Evolutionary conservation across 2,329 filamentous ascomycete species (phyloP), one percentile per base, ranked within the genome.

Genomic region (Didymella arachidicola): DNA sequence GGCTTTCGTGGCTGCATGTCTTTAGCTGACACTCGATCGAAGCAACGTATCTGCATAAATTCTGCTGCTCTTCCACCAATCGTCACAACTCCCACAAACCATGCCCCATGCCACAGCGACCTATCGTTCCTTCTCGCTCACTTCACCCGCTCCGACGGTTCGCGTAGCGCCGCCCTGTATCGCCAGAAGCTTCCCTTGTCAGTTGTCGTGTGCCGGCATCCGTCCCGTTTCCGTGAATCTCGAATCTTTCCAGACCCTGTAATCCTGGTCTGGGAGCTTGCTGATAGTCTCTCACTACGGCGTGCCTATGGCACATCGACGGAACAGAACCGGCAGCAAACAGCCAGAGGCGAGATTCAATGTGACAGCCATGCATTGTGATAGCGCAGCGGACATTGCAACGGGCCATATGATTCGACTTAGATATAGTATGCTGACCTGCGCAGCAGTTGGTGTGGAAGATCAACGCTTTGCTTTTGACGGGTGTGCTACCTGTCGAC

Each of bases 1-100:
- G 53, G 53, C 45, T 19, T 22, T 26, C 48, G 45, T 48, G 36
- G 54, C 48, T 26, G 36, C 48, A 27, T 50, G 47, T n/a, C 47
- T 36, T 26, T 34, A 36, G 14, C 12, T 45, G 32, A 45, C 47
- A 36, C 36, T 26, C 27, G 30, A 18, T 30, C 18, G 49, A 12
- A 14, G 14, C 14, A 42, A 42, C 22, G 38, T 53, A 58, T 49
- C 44, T 53, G 55, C 54, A 48, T 47, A 7, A 30, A 18, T 30
- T 7, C 29, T 18, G 3, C n/a, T 19, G 1, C 34, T 27, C 43
- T 41, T 47, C 54, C 42, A 47, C 54, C 47, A 57, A 57, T 53
- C 32, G 34, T 2, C 2, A 18, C 4, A 14, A 12, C 12, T 16
- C 2, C 27, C 25, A 32, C 4, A 27, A 22, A 19, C 19, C 2